phyloP scores from a whole-genome alignment of 108 stramenopile genomes.

The Cyclostephanos invisitatus region DNA sequence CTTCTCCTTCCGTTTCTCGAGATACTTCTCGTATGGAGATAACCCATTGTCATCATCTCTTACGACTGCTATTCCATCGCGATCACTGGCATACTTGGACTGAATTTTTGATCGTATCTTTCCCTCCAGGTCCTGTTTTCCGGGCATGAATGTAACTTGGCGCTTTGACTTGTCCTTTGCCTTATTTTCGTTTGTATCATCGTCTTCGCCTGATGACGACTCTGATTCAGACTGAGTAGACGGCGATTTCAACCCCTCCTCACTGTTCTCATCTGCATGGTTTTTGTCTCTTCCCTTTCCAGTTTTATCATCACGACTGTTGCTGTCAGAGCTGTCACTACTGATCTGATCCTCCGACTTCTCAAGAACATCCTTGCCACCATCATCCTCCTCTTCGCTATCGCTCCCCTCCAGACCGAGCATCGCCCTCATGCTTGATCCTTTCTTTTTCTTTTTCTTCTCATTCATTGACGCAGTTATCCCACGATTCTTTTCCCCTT shows the following conservation, averaged over 20 bases:
- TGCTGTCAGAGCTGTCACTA: slow-evolving; percentile 28
- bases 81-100: slow-evolving; percentile 10
- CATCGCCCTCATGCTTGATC: slow-evolving; percentile 48
- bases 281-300: not conserved
- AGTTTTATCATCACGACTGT: slow-evolving; percentile 24
- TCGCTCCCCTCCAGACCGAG: slow-evolving; percentile 57
- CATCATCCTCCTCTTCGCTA: slow-evolving; percentile 44
- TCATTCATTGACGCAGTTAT: slow-evolving; percentile 20
- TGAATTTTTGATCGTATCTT: slow-evolving; percentile 74
- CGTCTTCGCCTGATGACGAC: slow-evolving; percentile 16
- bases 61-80: not conserved
- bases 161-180: not conserved
- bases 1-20: slow-evolving; percentile 86
- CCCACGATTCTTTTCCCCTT: not conserved
- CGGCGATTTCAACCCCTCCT: not conserved
- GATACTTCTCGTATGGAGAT: slow-evolving; percentile 88
- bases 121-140: slow-evolving; percentile 63
- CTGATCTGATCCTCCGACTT: slow-evolving; percentile 3
- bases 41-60: slow-evolving; percentile 51
- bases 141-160: slow-evolving; percentile 61
- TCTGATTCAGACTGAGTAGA: slow-evolving; percentile 13
- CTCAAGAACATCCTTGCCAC: slow-evolving; percentile 1
- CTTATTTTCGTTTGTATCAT: slow-evolving; percentile 35
- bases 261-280: slow-evolving; percentile 2
- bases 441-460: slow-evolving; percentile 40